Conservation (phyloP, 768 basidiomycete genomes). For the Xerocomellus intermedius region DNA sequence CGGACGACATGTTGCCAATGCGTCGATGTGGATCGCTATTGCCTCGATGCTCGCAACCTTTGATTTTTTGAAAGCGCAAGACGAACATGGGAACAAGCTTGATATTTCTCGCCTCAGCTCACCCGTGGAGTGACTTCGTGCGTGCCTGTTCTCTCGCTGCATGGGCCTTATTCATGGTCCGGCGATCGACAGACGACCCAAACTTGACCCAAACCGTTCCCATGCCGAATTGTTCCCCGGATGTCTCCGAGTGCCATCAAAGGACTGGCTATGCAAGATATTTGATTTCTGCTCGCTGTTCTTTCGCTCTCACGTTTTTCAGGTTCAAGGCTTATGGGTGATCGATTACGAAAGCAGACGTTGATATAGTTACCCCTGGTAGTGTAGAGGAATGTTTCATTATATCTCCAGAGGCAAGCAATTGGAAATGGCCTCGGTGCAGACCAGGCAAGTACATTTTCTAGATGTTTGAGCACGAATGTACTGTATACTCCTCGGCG, state of each 20-base stretch:
- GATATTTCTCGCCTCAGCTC: constrained; percentile 25
- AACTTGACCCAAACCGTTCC: constrained; percentile 21
- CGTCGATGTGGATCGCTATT: constrained; percentile 28
- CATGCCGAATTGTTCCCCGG: constrained; percentile 22
- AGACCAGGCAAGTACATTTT: constrained; percentile 10
- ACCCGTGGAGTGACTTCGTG: constrained; percentile 18
- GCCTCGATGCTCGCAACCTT: constrained; percentile 24
- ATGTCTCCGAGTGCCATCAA: constrained; percentile 5
- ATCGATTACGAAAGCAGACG: neutral
- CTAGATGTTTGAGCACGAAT: neutral
- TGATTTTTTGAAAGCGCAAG: constrained; percentile 21
- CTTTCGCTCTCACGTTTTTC: neutral
- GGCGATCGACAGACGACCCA: constrained; percentile 17
- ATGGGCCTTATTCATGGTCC: neutral
- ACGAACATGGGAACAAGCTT: constrained; percentile 25
- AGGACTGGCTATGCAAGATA: constrained; percentile 10
- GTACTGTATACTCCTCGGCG: neutral
- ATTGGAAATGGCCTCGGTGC: neutral
- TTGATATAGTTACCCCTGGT: neutral
- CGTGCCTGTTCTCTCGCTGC: neutral
- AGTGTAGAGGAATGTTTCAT: neutral
- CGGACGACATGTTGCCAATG: constrained; percentile 21
- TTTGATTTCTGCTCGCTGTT: neutral
- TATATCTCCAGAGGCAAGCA: neutral
- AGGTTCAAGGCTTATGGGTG: neutral